These are phyloP conservation scores for Monosporascus sp. DNA, from an alignment of 2,329 filamentous ascomycete species.

Conservation along the genomic window DNA sequence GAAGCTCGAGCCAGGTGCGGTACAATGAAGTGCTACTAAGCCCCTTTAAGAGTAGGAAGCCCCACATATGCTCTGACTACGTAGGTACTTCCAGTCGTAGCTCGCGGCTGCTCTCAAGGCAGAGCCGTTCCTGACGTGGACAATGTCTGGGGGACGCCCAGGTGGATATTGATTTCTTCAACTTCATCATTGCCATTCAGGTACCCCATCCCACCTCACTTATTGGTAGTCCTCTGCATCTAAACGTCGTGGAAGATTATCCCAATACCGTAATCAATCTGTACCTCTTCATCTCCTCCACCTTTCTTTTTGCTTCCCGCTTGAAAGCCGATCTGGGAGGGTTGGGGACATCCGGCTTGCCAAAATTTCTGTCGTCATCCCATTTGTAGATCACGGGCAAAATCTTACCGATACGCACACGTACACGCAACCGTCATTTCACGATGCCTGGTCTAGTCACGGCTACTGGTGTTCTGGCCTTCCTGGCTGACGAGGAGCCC, in stretches of 20 bases:
- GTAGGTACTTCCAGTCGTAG: constrained; percentile 3
- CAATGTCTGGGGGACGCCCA: not conserved
- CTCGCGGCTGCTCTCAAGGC: constrained; percentile 22
- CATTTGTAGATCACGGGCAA: not conserved
- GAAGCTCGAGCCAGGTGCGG: too few species aligned
- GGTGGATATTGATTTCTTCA: not conserved
- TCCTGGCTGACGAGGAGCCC: constrained; percentile 88
- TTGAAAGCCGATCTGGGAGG: too few species aligned
- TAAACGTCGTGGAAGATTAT: too few species aligned
- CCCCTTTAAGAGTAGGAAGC: too few species aligned
- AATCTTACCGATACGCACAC: not conserved
- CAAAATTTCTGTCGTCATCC: not conserved
- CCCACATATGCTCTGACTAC: not conserved
- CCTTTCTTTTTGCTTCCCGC: too few species aligned
- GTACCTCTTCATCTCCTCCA: too few species aligned
- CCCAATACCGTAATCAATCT: too few species aligned
- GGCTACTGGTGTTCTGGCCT: constrained; percentile 89
- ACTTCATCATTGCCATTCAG: not conserved
- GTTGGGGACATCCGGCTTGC: not conserved
- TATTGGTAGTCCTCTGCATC: too few species aligned
- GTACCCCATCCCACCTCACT: too few species aligned
- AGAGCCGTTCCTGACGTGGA: constrained; percentile 44
- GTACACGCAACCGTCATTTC: constrained; percentile 5
- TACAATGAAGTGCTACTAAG: too few species aligned
- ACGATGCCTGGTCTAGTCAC: constrained; percentile 90